Evolutionary conservation across 441 rosid genomes (phyloP), one percentile per base, ranked within the genome.

Genomic region (Macaranga tanarius): DNA sequence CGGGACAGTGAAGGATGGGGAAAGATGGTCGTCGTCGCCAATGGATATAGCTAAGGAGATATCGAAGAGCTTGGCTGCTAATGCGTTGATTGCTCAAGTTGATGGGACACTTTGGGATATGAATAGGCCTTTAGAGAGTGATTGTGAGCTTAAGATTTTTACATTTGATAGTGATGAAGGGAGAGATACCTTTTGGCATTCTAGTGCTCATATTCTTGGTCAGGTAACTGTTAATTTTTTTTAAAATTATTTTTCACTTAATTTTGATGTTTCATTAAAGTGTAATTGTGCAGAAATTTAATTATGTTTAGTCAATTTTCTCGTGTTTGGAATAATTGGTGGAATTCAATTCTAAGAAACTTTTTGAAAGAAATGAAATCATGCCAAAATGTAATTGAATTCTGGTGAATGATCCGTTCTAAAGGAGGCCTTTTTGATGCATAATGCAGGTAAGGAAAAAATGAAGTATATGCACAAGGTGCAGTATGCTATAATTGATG

Each of bases 171-270:
- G 75, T 2, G 97, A 93, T 13, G 92, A 90, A 80, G 98, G 99
- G 5, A 90, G 98, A 2, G 97, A 96, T 74, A 90, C 99, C 55
- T 92, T 93, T 55, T 96, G 98, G 97, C 99, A 96, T 80, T 96
- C 99, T 17, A 96, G 99, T 65, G 97, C 98, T 22, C 98, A 96
- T 82, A 90, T 96, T 80, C 97, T 96, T 70, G 99, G 99, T 65
- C 95, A 96, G 96, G 99, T 93, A 70, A 11, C 7, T 9, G 28
- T 52, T 52, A 16, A 3, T 67, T 17, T 0, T 51, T 45, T 10
- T 22, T n/a, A n/a, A n/a, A n/a, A n/a, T n/a, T n/a, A n/a, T n/a
- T 13, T 10, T 28, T 0, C 20, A 20, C 26, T 44, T 15, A 42
- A n/a, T 19, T 17, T 38, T 38, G 5, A 40, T 16, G 5, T 45